Base-by-base conservation (phyloP, 163 green algal genomes). In the Botryococcus braunii region DNA sequence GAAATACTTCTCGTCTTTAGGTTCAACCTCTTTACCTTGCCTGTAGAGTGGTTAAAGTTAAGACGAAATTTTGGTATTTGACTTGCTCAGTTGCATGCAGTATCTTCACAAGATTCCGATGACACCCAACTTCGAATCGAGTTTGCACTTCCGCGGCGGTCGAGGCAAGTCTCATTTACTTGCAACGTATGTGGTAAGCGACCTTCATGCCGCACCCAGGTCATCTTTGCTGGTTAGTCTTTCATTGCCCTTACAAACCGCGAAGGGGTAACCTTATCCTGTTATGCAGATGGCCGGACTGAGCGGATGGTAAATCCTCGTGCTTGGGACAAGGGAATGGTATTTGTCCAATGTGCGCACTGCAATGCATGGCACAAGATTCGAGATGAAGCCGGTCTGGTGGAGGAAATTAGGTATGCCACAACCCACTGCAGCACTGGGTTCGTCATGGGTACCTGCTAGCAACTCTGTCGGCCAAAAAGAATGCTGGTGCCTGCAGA, bases 111-210 rank as follows among this genome's bases (percentile, higher is more conserved):
- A n/a, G n/a, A n/a, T n/a, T n/a, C n/a, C n/a, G n/a, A n/a, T n/a
- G n/a, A n/a, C n/a, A n/a, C n/a, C n/a, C n/a, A n/a, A n/a, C n/a
- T n/a, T n/a, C n/a, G n/a, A n/a, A 39, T 66, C 13, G 37, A 66
- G 35, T 38, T 66, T 25, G 35, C 21, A 6, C 47, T 66, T 36
- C 59, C 59, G 27, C 32, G 59, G 59, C 36, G 59, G 34, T 66
- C 59, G 34, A 36, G 59, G 5, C 75, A 83, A 48, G 83, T 89
- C 23, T 76, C 85, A 21, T 89, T 89, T 61, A 86, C 77, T 0
- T 89, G 83, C 71, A 82, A 89, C 68, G 82, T 82, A 62, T 89
- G 83, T 43, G 83, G 83, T 89, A 49, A 50, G 78, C 65, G 23
- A 52, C 43, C 43, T 52, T 27, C 43, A 27, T 52, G 17, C 17